Conservation (phyloP, 2,329 filamentous ascomycete species). For the Ophiostoma tasmaniense region DNA sequence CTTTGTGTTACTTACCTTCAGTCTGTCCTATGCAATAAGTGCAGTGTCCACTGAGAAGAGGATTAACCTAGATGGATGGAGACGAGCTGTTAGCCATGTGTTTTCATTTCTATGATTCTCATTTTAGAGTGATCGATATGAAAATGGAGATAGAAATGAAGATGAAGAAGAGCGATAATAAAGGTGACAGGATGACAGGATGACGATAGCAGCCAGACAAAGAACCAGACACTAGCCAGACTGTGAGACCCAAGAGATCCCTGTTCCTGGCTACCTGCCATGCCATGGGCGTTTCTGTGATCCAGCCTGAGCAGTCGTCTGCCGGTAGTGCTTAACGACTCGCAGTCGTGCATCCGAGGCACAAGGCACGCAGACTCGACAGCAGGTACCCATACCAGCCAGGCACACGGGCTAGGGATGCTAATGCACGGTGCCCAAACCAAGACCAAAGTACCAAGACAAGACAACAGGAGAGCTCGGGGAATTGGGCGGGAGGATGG, state of each 20-base stretch:
- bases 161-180: neutral
- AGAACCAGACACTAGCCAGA: neutral
- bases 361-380: neutral
- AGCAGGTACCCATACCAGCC: neutral
- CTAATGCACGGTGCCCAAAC: neutral
- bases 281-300: neutral
- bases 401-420: neutral
- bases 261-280: neutral
- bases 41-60: neutral
- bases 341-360: neutral
- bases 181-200: neutral
- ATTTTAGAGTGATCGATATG: neutral
- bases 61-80: neutral
- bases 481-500: constrained; percentile 2
- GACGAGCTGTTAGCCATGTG: neutral
- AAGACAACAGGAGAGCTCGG: neutral
- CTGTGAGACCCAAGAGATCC: neutral
- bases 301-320: neutral
- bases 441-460: neutral
- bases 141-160: neutral
- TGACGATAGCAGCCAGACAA: neutral
- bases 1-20: no score
- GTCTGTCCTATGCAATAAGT: neutral
- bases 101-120: neutral
- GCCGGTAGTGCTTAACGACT: neutral